Conservation (phyloP, 208 protist genomes). For the Leishmania aethiopica region DNA sequence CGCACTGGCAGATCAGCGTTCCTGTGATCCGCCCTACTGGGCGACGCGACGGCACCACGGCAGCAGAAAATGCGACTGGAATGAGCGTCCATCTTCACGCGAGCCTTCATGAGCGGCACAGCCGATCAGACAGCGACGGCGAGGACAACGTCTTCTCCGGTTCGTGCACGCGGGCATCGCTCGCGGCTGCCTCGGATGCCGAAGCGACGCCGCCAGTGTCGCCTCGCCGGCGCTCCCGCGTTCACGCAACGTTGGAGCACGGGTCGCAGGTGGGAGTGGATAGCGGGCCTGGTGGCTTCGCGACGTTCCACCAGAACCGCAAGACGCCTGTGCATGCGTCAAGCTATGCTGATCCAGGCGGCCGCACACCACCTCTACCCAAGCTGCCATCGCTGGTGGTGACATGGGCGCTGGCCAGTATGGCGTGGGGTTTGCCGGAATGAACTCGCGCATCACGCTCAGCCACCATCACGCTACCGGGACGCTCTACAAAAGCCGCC, state of each 20-base stretch:
- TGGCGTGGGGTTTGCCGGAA: not conserved
- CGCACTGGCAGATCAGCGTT: constrained; percentile 21
- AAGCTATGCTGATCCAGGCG: not conserved
- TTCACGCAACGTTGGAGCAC: constrained; percentile 5
- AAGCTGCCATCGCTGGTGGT: not conserved
- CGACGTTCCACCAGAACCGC: not conserved
- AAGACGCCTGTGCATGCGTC: not conserved
- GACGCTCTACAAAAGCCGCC: constrained; percentile 10
- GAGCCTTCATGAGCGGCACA: constrained; percentile 8
- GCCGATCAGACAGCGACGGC: constrained; percentile 8
- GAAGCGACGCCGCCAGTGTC: not conserved
- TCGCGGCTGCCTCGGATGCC: not conserved
- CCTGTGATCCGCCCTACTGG: not conserved
- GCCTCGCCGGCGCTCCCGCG: constrained; percentile 1
- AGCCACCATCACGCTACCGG: not conserved
- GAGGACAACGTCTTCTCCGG: not conserved
- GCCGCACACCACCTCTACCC: not conserved
- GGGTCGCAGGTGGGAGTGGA: constrained; percentile 6
- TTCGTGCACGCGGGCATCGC: not conserved
- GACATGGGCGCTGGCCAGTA: not conserved
- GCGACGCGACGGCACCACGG: not conserved
- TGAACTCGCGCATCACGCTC: not conserved
- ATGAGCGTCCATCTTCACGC: not conserved
- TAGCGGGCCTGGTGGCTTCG: constrained; percentile 5
- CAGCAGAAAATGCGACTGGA: constrained; percentile 5